Evolutionary conservation across 2,329 filamentous ascomycete species (phyloP).

Genomic region (Nemania serpens): DNA sequence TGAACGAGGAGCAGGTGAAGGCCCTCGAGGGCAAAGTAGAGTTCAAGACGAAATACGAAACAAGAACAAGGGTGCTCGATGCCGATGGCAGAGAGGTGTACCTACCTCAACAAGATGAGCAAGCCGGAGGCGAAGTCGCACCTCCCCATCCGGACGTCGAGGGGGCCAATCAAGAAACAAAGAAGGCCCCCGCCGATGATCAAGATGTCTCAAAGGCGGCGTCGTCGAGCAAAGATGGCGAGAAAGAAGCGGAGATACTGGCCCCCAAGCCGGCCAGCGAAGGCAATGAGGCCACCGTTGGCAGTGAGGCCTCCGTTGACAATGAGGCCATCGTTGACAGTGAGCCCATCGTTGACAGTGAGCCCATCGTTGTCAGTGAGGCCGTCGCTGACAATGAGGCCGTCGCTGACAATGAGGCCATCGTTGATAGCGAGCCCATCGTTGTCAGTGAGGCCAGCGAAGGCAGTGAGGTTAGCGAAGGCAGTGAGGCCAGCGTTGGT

Average conservation of each 20-base stretch:
- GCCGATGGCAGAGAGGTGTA: constrained; percentile 77
- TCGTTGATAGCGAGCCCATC: constrained; percentile 63
- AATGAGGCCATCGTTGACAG: no score
- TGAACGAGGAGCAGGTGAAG: constrained; percentile 82
- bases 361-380: constrained; percentile 66
- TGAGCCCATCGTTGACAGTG: constrained; percentile 67
- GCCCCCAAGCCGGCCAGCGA: constrained; percentile 68
- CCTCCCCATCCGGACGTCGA: constrained; percentile 66
- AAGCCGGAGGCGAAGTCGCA: constrained; percentile 51
- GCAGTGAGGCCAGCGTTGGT: constrained; percentile 58
- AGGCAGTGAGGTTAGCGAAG: constrained; percentile 63
- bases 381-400: constrained; percentile 60
- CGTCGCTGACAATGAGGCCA: constrained; percentile 56
- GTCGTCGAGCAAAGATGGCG: constrained; percentile 60
- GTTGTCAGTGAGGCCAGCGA: constrained; percentile 62
- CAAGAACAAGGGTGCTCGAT: constrained; percentile 84
- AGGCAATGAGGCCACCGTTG: constrained; percentile 59
- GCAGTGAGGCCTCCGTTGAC: no score
- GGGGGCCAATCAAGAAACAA: constrained; percentile 63
- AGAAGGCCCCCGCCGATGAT: constrained; percentile 42
- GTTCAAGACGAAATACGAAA: constrained; percentile 95
- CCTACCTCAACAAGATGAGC: constrained; percentile 48
- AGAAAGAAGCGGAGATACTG: constrained; percentile 60
- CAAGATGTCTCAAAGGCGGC: constrained; percentile 48
- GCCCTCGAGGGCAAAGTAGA: constrained; percentile 88